Base-by-base conservation (phyloP, 305 asterid species). In the Andrographis paniculata region DNA sequence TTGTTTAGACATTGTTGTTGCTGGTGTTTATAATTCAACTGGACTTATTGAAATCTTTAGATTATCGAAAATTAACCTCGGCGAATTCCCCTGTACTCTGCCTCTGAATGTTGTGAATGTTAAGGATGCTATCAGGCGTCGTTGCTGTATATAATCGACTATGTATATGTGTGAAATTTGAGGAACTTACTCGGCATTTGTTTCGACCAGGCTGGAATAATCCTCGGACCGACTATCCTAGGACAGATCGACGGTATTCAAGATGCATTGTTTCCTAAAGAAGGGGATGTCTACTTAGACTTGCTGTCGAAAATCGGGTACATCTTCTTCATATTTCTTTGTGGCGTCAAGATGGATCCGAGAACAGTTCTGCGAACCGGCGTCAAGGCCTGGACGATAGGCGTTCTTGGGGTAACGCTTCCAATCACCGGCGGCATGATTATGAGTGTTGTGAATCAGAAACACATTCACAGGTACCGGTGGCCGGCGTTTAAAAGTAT, bases 341-440 rank as follows among this genome's bases (percentile, higher is more conserved):
- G 77, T 21, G 98, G 95, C 18, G 94, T 89, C 54, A 85, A 89
- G 63, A 82, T 89, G 94, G 93, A 89, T 48, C 84, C 95, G 0
- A 67, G 66, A 57, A 65, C 78, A 35, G 80, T 89, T 15, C 46
- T 72, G 42, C 74, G 79, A 50, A 74, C 87, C 1, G 95, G 95
- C 20, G 61, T 52, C 47, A 82, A 77, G 58, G 93, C 95, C 4
- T 89, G 95, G 94, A 79, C 85, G 1, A 51, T 89, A 2, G 98
- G 93, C 31, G 59, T 79, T 36, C 68, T 76, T 33, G 73, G 74
- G 0, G 78, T 69, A 17, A 51, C 76, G 13, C 21, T 78, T 36
- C 98, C 98, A 2, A 39, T 76, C 2, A 37, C 62, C 0, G 70
- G 72, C 8, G 64, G 76, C 54, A 30, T 75, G 48, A 5, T 27